Base-by-base conservation (phyloP, 768 basidiomycete genomes). In the Rubroboletus pulcherrimus region DNA sequence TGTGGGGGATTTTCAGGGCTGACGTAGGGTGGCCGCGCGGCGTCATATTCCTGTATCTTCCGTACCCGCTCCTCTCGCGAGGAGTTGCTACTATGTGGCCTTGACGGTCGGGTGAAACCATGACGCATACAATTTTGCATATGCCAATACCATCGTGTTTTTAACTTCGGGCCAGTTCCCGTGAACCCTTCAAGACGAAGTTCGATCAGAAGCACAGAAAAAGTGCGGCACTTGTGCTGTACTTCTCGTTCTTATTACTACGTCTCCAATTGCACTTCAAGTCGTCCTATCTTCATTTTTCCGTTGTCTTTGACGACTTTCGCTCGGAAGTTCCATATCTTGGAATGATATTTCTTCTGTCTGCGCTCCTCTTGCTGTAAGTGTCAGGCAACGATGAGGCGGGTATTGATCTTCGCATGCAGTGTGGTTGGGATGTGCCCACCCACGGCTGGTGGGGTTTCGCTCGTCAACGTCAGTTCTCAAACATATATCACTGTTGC, bases 91-190 rank as follows among this genome's bases (percentile, higher is more conserved):
- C 65, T 66, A 87, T 80, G 87, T 87, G 80, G 81, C 85, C 60
- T 81, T 88, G 85, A 87, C 84, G 83, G 87, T 83, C 72, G 79
- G 82, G 85, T 83, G 63, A 87, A 86, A 87, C 87, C 87, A 89
- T 89, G 83, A 83, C 75, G 83, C 75, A 77, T 67, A 87, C 86
- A 88, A 15, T 30, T 37, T 14, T 1, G 12, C 19, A 21, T 30
- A 8, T 24, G 31, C 8, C 8, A 33, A 46, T 38, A 35, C 17
- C 24, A 9, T 34, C 12, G 38, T 17, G 31, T 39, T 54, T 40
- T 29, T 29, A 14, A 0, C 40, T 9, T 43, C 12, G 41, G 7
- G 21, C 7, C 12, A n/a, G 12, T 14, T 30, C n/a, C 26, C n/a
- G 39, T 26, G 34, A 4, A 38, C 21, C 15, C 19, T 37, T 21